Evolutionary conservation across 192 early-diverging fungal genomes (phyloP), one percentile per base, ranked within the genome.

Genomic region (Oehlia diaphana): DNA sequence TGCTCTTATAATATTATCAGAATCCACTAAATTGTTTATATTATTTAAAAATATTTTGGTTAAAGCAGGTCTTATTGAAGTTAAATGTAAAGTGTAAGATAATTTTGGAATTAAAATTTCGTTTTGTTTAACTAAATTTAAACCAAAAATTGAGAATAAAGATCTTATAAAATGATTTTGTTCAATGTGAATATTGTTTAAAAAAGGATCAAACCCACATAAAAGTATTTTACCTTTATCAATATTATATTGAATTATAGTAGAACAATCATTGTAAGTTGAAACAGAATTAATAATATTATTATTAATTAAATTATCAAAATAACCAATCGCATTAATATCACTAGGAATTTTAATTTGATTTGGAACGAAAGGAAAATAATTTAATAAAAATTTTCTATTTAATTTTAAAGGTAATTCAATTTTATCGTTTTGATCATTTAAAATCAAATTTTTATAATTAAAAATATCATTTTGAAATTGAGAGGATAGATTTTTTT

Each of bases 401-500:
- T 62, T 64, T 44, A 76, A 65, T 4, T 42, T 44, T 58, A 76
- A 76, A 16, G 28, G n/a, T 5, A 74, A 19, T 33, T 74, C 37
- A 50, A 23, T 33, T 23, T 31, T 1, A 33, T 33, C 49, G 9
- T 23, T 12, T 8, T 58, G 8, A 61, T 61, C 10, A 74, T 87
- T 96, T 91, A 39, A 96, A 12, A 87, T 75, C 19, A 95, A 96
- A 49, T 89, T 80, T 7, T 98, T 93, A 79, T 93, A 88, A 65
- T 92, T 83, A 9, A 76, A 76, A 31, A 86, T 83, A 6, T 89
- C 92, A 0, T 98, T 31, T 31, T 31, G 31, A 31, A 31, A 31
- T 31, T 31, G 97, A 81, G 93, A 92, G 33, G 95, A 91, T 21
- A 83, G 81, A 7, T 81, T 82, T 37, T 87, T 86, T 7, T 88